Evolutionary conservation across 371 early-diverging fungal genomes (phyloP).

Genomic region (Globomyces sp.): DNA sequence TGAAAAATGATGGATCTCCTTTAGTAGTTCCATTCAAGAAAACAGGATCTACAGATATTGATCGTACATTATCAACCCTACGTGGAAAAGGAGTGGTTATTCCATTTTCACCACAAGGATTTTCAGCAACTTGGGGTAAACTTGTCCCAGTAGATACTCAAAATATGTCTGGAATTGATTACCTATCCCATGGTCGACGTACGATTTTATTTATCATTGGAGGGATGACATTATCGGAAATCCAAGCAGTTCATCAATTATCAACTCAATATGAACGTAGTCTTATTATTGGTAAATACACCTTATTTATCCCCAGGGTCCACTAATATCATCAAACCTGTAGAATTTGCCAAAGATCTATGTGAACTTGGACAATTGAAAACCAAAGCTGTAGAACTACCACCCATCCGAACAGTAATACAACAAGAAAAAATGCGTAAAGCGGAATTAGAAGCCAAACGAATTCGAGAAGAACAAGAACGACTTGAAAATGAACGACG

Average conservation of each 20-base stretch:
- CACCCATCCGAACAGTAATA: background rate
- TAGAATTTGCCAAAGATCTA: constrained; percentile 1
- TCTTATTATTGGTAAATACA: constrained; percentile 1
- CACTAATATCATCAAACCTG: constrained; percentile 5
- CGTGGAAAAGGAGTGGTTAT: constrained; percentile 3
- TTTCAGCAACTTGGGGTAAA: constrained; percentile 5
- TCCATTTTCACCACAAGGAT: constrained; percentile 9
- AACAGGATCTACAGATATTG: too few species aligned
- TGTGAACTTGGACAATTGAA: constrained; percentile 1
- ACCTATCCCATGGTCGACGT: constrained; percentile 10
- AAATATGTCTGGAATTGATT: background rate
- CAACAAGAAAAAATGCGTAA: background rate
- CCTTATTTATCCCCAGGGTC: background rate
- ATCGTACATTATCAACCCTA: too few species aligned
- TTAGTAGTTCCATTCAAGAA: too few species aligned
- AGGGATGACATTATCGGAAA: constrained; percentile 5
- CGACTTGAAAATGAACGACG: too few species aligned
- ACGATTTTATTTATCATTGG: constrained; percentile 12
- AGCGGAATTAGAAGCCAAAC: too few species aligned
- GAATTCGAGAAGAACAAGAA: too few species aligned
- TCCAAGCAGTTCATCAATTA: constrained; percentile 7
- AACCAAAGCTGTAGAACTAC: background rate
- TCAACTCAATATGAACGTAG: background rate
- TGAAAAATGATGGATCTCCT: background rate
- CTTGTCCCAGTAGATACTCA: constrained; percentile 1